phyloP scores from a whole-genome alignment of 2,329 filamentous ascomycete species.

The Tolypocladium endophyticum region DNA sequence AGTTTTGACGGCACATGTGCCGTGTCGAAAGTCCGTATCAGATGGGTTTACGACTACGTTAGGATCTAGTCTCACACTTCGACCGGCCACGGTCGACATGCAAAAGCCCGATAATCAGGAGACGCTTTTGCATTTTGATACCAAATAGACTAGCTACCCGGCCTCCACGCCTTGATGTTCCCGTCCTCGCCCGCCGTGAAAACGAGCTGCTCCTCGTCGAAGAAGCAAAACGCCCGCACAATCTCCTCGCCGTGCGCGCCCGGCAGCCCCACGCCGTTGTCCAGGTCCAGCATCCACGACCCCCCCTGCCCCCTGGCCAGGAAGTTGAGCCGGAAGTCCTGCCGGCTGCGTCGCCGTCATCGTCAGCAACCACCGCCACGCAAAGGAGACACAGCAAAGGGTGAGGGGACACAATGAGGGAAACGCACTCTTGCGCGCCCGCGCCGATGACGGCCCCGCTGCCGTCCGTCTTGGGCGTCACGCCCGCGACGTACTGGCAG shows the following conservation, averaged over 20 bases:
- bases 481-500: constrained; percentile 65
- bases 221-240: constrained; percentile 53
- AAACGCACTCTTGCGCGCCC: constrained; percentile 55
- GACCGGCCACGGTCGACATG: neutral
- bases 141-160: constrained; percentile 6
- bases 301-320: constrained; percentile 33
- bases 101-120: neutral
- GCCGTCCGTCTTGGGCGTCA: constrained; percentile 49
- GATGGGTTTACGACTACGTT: neutral
- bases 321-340: constrained; percentile 51
- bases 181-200: constrained; percentile 51
- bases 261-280: constrained; percentile 45
- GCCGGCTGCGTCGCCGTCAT: constrained; percentile 25
- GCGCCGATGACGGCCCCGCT: constrained; percentile 50
- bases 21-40: no score
- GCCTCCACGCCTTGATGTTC: constrained; percentile 45
- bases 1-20: neutral
- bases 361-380: neutral
- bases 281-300: constrained; percentile 45
- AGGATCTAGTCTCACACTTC: neutral
- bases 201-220: constrained; percentile 47
- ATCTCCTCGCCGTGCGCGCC: constrained; percentile 56
- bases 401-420: constrained; percentile 8
- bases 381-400: neutral
- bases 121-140: neutral